A percentile compares a stretch with the other conserved stretches of the same genome.
phyloP scores from a whole-genome alignment of 1,284 basidiomycete species.

The Fistulinella cinereoalba region DNA sequence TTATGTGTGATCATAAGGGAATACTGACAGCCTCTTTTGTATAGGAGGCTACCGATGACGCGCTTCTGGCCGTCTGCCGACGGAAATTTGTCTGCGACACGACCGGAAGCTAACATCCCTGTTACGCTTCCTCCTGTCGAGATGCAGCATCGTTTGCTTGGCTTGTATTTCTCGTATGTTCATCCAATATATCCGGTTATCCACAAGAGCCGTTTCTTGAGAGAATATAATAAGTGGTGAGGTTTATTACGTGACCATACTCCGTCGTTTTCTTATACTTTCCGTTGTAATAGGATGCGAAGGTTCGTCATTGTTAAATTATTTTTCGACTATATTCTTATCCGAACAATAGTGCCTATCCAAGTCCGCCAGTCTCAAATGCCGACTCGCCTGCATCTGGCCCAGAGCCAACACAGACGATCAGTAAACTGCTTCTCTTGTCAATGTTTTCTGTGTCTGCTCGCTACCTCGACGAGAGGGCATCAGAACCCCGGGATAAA shows the following conservation, averaged over 20 bases:
- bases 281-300: slow-evolving; percentile 32
- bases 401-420: slow-evolving; percentile 54
- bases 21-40: slow-evolving; percentile 1
- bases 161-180: slow-evolving; percentile 77
- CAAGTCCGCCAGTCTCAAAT: slow-evolving; percentile 11
- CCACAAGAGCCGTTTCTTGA: slow-evolving; percentile 68
- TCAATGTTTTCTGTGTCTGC: slow-evolving; percentile 78
- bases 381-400: slow-evolving; percentile 29
- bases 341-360: slow-evolving; percentile 9
- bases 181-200: slow-evolving; percentile 78
- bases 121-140: slow-evolving; percentile 54
- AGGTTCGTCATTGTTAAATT: slow-evolving; percentile 22
- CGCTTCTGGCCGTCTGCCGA: slow-evolving; percentile 65
- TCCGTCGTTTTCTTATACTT: slow-evolving; percentile 3
- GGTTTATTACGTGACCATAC: slow-evolving; percentile 18
- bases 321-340: slow-evolving; percentile 9
- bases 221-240: slow-evolving; percentile 60
- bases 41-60: slow-evolving; percentile 73
- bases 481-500: slow-evolving; percentile 46
- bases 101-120: slow-evolving; percentile 43
- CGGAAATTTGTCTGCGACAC: slow-evolving; percentile 34
- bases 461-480: slow-evolving; percentile 57
- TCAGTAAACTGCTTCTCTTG: slow-evolving; percentile 70
- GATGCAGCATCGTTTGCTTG: slow-evolving; percentile 64
- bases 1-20: slow-evolving; percentile 1